Conservation (phyloP, 106 monocot species). For the Acanthochlamys bracteata region DNA sequence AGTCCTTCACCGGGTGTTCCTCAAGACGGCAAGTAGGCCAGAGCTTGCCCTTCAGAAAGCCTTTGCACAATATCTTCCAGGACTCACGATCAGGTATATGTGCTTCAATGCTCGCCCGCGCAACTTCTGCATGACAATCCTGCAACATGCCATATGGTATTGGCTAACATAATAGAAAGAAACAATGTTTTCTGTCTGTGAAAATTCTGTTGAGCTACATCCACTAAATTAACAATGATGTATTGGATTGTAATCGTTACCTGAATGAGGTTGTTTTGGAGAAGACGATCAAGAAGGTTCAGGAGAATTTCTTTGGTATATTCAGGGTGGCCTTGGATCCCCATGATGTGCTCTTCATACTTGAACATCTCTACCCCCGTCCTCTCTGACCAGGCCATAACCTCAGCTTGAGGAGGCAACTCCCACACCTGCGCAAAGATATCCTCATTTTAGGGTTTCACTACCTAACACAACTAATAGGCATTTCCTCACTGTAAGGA, state of each 20-base stretch:
- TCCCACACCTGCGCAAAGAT: conserved; percentile 33
- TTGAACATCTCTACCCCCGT: conserved; percentile 66
- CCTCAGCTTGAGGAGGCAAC: conserved; percentile 44
- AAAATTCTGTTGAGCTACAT: neutral
- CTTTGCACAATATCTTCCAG: conserved; percentile 45
- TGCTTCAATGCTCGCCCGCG: conserved; percentile 22
- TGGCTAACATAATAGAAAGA: too few species aligned
- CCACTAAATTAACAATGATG: neutral
- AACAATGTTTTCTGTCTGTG: neutral
- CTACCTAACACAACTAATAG: neutral
- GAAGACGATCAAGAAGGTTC: conserved; percentile 50
- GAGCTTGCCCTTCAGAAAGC: conserved; percentile 35
- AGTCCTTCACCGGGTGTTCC: neutral
- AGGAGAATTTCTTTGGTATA: conserved; percentile 71
- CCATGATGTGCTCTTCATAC: conserved; percentile 57
- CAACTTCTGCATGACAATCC: conserved; percentile 33
- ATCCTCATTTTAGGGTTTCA: neutral
- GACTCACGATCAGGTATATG: conserved; percentile 25
- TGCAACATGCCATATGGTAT: conserved; percentile 6
- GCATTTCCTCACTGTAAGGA: neutral
- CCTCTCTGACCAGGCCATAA: conserved; percentile 48
- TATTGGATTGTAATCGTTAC: conserved; percentile 6
- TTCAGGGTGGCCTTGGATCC: conserved; percentile 80
- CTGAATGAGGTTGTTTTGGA: conserved; percentile 32
- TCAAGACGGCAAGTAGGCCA: neutral